Conservation (phyloP, 441 rosid genomes). For the Rhodomyrtus psidioides region DNA sequence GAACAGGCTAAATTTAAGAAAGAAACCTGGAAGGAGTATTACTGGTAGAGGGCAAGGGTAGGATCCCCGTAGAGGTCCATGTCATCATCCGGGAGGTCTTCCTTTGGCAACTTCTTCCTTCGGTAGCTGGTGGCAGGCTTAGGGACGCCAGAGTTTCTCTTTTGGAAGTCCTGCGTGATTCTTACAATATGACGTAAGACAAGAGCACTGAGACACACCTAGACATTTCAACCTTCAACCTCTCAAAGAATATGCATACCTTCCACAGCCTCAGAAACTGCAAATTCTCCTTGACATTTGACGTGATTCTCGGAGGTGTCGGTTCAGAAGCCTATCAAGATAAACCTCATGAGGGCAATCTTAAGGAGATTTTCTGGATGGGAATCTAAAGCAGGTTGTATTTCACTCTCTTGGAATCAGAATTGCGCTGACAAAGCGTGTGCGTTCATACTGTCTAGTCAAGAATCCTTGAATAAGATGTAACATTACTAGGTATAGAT, state of each 20-base stretch:
- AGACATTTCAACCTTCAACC: not conserved
- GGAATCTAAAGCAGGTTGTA: not conserved
- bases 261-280: constrained; percentile 74
- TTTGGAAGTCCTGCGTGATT: constrained; percentile 50
- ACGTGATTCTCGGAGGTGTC: constrained; percentile 73
- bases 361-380: not conserved
- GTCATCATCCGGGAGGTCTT: constrained; percentile 54
- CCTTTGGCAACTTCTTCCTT: constrained; percentile 64
- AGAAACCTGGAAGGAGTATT: constrained; percentile 27
- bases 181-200: not conserved
- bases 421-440: not conserved
- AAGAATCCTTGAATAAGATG: not conserved
- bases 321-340: constrained; percentile 43
- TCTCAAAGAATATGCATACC: constrained; percentile 19
- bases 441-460: not conserved
- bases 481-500: not conserved
- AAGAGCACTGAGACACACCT: not conserved
- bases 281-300: constrained; percentile 87
- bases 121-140: constrained; percentile 90
- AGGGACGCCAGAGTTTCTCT: constrained; percentile 42
- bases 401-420: not conserved
- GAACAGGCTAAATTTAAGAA: not conserved
- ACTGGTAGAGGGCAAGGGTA: constrained; percentile 67
- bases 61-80: constrained; percentile 63
- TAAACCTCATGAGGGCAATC: constrained; percentile 10